Evolutionary conservation across 176 grass and related monocot species (phyloP).

Genomic region (Bolboschoenus planiculmis): DNA sequence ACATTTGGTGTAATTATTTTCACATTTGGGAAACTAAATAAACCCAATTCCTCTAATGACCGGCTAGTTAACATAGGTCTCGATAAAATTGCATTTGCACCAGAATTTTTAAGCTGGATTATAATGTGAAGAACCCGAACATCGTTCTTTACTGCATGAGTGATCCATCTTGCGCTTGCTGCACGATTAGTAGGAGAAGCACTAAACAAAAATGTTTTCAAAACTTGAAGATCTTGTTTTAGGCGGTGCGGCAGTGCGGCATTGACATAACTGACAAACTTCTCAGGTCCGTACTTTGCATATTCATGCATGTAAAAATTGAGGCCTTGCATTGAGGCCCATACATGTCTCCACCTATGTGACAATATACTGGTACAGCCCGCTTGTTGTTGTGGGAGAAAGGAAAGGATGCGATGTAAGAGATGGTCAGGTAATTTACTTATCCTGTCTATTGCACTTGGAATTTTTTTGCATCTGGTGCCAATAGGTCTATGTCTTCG

Average conservation of each 20-base stretch:
- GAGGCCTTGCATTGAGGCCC: constrained; percentile 4
- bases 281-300: neutral
- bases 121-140: constrained; percentile 17
- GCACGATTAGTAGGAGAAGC: constrained; percentile 8
- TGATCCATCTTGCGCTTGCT: constrained; percentile 11
- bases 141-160: constrained; percentile 7
- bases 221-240: constrained; percentile 20
- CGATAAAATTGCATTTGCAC: neutral
- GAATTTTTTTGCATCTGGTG: neutral
- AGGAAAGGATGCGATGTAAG: constrained; percentile 17
- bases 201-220: constrained; percentile 16
- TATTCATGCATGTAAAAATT: constrained; percentile 13
- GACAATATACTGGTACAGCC: constrained; percentile 18
- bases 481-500: neutral
- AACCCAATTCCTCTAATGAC: constrained; percentile 6
- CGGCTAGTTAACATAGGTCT: neutral
- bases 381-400: constrained; percentile 7
- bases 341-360: constrained; percentile 19
- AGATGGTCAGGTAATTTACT: constrained; percentile 15
- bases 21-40: constrained; percentile 12
- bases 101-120: constrained; percentile 4
- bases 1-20: constrained; percentile 11
- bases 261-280: constrained; percentile 9
- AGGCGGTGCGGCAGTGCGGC: neutral
- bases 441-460: neutral